phyloP scores from a whole-genome alignment of 2,329 filamentous ascomycete genomes.

The Cladosporium austrohemisphaericum region DNA sequence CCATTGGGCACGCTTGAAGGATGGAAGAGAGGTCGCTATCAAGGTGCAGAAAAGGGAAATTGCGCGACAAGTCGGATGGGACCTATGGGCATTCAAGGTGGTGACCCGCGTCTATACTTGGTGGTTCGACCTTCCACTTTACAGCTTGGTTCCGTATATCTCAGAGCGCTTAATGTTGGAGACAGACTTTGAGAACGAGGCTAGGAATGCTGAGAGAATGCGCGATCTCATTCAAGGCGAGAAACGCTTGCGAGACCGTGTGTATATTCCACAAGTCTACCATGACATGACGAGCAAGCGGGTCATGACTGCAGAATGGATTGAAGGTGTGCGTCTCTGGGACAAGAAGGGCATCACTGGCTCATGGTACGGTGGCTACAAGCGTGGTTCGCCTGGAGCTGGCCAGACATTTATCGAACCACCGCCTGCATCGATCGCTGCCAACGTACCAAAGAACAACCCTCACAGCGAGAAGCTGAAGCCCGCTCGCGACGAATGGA shows the following conservation, averaged over 20 bases:
- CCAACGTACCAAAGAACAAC: conserved; percentile 40
- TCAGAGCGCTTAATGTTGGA: conserved; percentile 87
- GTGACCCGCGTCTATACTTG: conserved; percentile 78
- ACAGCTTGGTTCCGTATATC: conserved; percentile 87
- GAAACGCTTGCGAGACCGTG: conserved; percentile 68
- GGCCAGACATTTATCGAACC: conserved; percentile 60
- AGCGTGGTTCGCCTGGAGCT: conserved; percentile 73
- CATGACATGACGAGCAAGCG: conserved; percentile 75
- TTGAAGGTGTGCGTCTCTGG: conserved; percentile 89
- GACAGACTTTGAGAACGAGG: conserved; percentile 92
- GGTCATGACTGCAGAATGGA: conserved; percentile 95
- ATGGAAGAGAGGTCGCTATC: conserved; percentile 88
- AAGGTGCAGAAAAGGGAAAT: conserved; percentile 98
- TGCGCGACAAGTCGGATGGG: conserved; percentile 83
- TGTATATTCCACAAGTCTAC: conserved; percentile 86
- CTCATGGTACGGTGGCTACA: conserved; percentile 73
- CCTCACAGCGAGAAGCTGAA: conserved; percentile 63
- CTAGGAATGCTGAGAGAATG: conserved; percentile 83
- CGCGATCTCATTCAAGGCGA: conserved; percentile 70
- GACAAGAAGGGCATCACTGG: conserved; percentile 78
- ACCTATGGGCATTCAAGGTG: conserved; percentile 92
- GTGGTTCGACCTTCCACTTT: conserved; percentile 90
- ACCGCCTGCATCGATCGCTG: conserved; percentile 34
- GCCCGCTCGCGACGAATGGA: conserved; percentile 75
- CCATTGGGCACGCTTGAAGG: conserved; percentile 81